Evolutionary conservation across 2,329 filamentous ascomycete genomes (phyloP), one percentile per base, ranked within the genome.

Genomic region (Fusarium palustre): DNA sequence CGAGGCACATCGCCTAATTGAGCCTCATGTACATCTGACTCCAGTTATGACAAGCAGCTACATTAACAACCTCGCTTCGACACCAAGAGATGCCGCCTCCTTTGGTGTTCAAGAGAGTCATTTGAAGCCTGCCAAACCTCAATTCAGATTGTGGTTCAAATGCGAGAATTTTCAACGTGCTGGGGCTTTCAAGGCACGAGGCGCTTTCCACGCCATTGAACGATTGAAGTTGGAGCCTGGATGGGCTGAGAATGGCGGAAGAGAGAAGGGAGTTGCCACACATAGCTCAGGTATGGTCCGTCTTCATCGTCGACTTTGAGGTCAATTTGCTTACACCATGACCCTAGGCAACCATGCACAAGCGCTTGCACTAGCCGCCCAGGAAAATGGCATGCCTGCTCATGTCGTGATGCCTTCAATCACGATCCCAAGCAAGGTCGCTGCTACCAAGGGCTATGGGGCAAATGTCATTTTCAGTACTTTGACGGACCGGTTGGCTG

Each of bases 331-430:
- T 45, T 6, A 54, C 6, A 4, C 20, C 11, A 5, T 2, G 1
- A 20, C 28, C 3, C 5, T 34, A 56, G 54, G 54, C 3, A 56
- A 56, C 2, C 54, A 56, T 41, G 54, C 54, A 10, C 54, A 56
- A 25, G 54, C 54, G 9, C 33, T 56, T 20, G 54, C 54, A 13
- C 6, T 56, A 16, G 54, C 43, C 1, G 54, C 54, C 3, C 25
- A 34, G 13, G 54, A 56, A 9, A 56, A 56, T 11, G 33, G 16
- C 7, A 56, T 56, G 25, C 54, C 54, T 31, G 43, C 54, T 8
- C 43, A 56, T 16, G 54, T 56, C 2, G 54, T 56, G 9, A 56
- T 56, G 54, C 54, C 54, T 5, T 56, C 54, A 13, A 50, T 56
- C 8, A 56, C 54, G 0, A 56, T 56, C 1, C 54, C 43, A 1